A percentile compares a stretch with the other conserved stretches of the same genome.
phyloP scores from a whole-genome alignment of 176 grass and related monocot genomes.

The Areca catechu region DNA sequence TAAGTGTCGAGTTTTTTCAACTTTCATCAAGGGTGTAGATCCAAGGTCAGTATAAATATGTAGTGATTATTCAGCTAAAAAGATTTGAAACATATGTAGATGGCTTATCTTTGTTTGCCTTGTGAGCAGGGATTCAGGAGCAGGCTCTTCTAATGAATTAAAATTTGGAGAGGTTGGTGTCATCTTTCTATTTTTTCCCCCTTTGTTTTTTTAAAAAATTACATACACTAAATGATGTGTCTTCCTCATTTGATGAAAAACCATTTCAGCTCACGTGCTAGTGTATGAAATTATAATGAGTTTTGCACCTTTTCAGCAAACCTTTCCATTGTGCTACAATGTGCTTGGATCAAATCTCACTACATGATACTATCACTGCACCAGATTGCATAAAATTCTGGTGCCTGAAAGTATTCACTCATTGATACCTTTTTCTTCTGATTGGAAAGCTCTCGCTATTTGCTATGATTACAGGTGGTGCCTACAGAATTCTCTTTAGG shows the following conservation, averaged over 20 bases:
- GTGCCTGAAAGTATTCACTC: too few species aligned
- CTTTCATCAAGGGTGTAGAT: slow-evolving; percentile 92
- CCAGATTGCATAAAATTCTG: too few species aligned
- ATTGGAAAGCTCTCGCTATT: too few species aligned
- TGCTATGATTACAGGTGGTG: too few species aligned
- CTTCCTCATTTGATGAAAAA: too few species aligned
- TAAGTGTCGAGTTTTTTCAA: slow-evolving; percentile 95
- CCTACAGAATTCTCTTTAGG: too few species aligned
- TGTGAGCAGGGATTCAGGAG: slow-evolving; percentile 49
- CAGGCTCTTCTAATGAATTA: slow-evolving; percentile 42
- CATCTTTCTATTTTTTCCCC: not conserved
- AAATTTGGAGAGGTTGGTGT: slow-evolving; percentile 87
- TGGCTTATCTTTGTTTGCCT: slow-evolving; percentile 23
- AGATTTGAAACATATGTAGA: slow-evolving; percentile 9
- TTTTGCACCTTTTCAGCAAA: not conserved
- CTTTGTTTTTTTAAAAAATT: not conserved
- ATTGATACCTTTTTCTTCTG: too few species aligned
- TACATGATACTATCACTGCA: too few species aligned
- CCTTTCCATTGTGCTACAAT: too few species aligned
- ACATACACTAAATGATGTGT: too few species aligned
- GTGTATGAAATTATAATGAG: not conserved
- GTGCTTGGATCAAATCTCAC: too few species aligned
- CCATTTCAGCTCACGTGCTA: too few species aligned
- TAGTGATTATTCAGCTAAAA: not conserved
- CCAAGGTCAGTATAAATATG: slow-evolving; percentile 35